These are phyloP conservation scores for Podila epicladia DNA, from an alignment of 192 early-diverging fungal species.

Conservation along the genomic window DNA sequence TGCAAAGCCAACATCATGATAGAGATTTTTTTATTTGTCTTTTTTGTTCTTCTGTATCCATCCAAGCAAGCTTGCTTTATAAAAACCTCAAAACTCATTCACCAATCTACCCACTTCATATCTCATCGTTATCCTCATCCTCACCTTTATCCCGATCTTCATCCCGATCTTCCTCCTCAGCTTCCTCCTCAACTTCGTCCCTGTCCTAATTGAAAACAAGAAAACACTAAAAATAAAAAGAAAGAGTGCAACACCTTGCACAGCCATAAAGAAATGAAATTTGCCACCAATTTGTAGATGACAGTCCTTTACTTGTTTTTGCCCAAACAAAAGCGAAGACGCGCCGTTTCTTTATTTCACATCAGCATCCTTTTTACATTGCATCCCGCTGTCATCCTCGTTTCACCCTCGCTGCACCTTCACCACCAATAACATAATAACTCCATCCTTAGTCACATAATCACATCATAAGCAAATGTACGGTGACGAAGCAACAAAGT, in stretches of 20 bases:
- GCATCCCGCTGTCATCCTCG: neutral
- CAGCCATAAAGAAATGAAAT: neutral
- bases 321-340: neutral
- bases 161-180: too few relatives aligned
- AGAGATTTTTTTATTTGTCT: constrained; percentile 9
- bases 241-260: neutral
- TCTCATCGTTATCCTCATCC: too few relatives aligned
- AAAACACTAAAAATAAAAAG: neutral
- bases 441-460: neutral
- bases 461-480: constrained; percentile 59
- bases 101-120: too few relatives aligned
- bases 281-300: constrained; percentile 13
- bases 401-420: neutral
- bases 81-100: neutral
- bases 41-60: neutral
- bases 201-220: too few relatives aligned
- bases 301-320: constrained; percentile 5
- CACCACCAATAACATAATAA: neutral
- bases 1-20: constrained; percentile 26
- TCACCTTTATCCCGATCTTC: too few relatives aligned
- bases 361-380: too few relatives aligned
- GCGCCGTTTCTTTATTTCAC: too few relatives aligned
- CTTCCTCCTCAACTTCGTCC: too few relatives aligned
- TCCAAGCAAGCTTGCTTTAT: neutral
- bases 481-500: constrained; percentile 81